Percentiles rank a stretch among this genome's conserved stretches.
phyloP scores from a whole-genome alignment of 345 rosid genomes.

The thale cress (Arabidopsis thaliana) region TAIR10.1 NC_003071.7:11568501-11569000 shows the following conservation, averaged over 20 bases:
- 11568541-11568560: slow-evolving; percentile 93
- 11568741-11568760: not conserved
- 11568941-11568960: slow-evolving; percentile 97
- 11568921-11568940: slow-evolving; percentile 76
- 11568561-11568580: slow-evolving; percentile 85
- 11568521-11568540: slow-evolving; percentile 91
- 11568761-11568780: slow-evolving; percentile 69
- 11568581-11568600: slow-evolving; percentile 88
- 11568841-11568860: slow-evolving; percentile 79
- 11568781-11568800: slow-evolving; percentile 96
- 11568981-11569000: slow-evolving; percentile 65
- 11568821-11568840: slow-evolving; percentile 96
- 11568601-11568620: slow-evolving; percentile 56
- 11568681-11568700: slow-evolving; percentile 53
- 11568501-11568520: slow-evolving; percentile 82
- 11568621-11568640: slow-evolving; percentile 71
- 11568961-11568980: slow-evolving; percentile 65
- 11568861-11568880: slow-evolving; percentile 61
- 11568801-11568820: slow-evolving; percentile 97
- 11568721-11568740: slow-evolving; percentile 9
- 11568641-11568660: slow-evolving; percentile 72
- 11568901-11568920: slow-evolving; percentile 70
- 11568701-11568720: not conserved
- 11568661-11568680: slow-evolving; percentile 73
- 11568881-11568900: slow-evolving; percentile 71